Evolutionary conservation across 352 stramenopile genomes (phyloP).

Genomic region (Globisporangium nodosum): DNA sequence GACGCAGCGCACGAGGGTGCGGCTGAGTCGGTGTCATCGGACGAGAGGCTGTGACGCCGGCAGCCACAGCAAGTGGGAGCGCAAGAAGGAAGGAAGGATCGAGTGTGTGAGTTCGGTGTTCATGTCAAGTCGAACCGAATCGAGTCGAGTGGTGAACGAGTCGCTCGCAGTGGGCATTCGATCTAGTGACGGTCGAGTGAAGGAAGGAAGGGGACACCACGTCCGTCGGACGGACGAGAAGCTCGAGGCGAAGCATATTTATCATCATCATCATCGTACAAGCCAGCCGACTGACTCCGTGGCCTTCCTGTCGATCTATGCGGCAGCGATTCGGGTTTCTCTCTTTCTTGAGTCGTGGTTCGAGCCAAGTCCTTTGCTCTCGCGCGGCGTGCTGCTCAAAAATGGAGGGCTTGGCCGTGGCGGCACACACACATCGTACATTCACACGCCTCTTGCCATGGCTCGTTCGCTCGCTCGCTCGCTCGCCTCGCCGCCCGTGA

Average conservation of each 20-base stretch:
- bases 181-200: no score
- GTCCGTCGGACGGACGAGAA: neutral
- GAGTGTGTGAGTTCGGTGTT: neutral
- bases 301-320: neutral
- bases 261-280: neutral
- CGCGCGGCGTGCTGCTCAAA: neutral
- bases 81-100: no score
- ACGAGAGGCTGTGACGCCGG: neutral
- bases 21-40: neutral
- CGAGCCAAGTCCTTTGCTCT: neutral
- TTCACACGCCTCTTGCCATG: neutral
- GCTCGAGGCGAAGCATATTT: neutral
- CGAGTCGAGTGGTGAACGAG: no score
- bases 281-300: neutral
- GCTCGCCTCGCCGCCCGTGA: no score
- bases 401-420: neutral
- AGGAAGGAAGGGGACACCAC: no score
- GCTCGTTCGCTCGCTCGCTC: neutral
- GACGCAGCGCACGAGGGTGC: neutral
- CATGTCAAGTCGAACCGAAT: no score
- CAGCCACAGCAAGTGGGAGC: no score
- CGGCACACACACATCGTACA: slow-evolving; percentile 2
- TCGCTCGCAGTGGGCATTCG: no score
- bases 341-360: no score
- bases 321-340: neutral